phyloP scores from a whole-genome alignment of 495 filamentous ascomycete genomes.

The Penicillium fimorum region DNA sequence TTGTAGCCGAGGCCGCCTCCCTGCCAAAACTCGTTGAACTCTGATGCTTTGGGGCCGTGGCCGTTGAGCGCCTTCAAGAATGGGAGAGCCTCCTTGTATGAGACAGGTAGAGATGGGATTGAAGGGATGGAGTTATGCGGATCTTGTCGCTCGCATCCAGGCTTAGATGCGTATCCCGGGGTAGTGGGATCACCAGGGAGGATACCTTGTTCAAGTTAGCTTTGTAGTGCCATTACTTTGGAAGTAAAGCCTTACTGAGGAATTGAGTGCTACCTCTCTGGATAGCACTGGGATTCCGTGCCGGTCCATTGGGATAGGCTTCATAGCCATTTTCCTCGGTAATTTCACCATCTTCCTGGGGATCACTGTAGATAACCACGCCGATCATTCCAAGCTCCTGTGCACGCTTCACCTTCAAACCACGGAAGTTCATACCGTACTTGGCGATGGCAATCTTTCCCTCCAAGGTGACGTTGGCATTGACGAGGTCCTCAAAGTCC shows the following conservation, averaged over 20 bases:
- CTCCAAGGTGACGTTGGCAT: conserved; percentile 69
- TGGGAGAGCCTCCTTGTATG: conserved; percentile 80
- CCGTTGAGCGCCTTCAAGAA: conserved; percentile 87
- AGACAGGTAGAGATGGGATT: conserved; percentile 91
- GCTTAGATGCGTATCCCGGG: conserved; percentile 90
- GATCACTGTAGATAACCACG: conserved; percentile 81
- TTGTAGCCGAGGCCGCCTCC: conserved; percentile 74
- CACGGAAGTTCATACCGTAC: conserved; percentile 85
- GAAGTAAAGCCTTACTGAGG: conserved; percentile 52
- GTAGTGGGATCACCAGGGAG: conserved; percentile 76
- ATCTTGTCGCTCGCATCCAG: conserved; percentile 75
- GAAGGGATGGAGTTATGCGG: conserved; percentile 66
- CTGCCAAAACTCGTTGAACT: conserved; percentile 72
- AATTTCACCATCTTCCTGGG: conserved; percentile 80
- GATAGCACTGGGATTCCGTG: conserved; percentile 82
- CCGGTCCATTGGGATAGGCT: conserved; percentile 83
- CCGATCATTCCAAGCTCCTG: conserved; percentile 92
- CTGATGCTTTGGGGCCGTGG: conserved; percentile 72
- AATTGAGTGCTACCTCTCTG: conserved; percentile 91
- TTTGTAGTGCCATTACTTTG: not conserved
- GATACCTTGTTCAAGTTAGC: conserved; percentile 43
- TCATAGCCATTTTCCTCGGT: conserved; percentile 79
- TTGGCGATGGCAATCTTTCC: conserved; percentile 87
- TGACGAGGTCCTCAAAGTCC: conserved; percentile 81
- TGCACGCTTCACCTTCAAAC: conserved; percentile 88